Evolutionary conservation across 768 basidiomycete genomes (phyloP), one percentile per base, ranked within the genome.

Genomic region (Suillus plorans): DNA sequence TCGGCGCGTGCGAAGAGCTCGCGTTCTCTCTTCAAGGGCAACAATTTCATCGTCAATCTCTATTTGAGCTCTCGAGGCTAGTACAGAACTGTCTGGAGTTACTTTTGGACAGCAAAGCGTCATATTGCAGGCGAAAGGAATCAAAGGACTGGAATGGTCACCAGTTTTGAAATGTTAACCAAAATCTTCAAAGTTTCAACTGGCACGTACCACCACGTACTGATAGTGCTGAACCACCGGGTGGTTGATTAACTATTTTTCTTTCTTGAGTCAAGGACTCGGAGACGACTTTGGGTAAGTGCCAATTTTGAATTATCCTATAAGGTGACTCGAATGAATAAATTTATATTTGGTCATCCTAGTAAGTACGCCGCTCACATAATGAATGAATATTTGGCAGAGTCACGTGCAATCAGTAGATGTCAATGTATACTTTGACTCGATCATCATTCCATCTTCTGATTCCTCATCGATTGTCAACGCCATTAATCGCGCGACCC

Each of bases 371-470:
- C n/a, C 4, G 31, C 31, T 31, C 31, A 31, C 31, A 31, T 31
- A 7, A 14, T 41, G 14, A 41, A 39, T 39, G 37, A 12, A 12
- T 39, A n/a, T n/a, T n/a, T n/a, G 37, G 31, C 31, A 4, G 31
- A 31, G 36, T 77, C 75, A 76, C 76, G 76, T 77, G 76, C 67
- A 56, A 49, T 50, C 50, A 56, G n/a, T 36, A 18, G 63, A 71
- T 72, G 69, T 34, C 20, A 13, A 64, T 66, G 64, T 69, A 59
- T 44, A 36, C 13, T 9, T 61, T 72, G 67, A 69, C 66, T 70
- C 64, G 67, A 72, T 69, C 64, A 72, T 69, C 64, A 39, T 57
- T 64, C 56, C 50, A 70, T 70, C 76, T 41, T 58, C 41, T 59
- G 41, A 59, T 42, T 42, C 58, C 62, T 69, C 67, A 69, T 70